Evolutionary conservation across 164 flowering plant species (phyloP).

Genomic region (Tetracentron sinense): DNA sequence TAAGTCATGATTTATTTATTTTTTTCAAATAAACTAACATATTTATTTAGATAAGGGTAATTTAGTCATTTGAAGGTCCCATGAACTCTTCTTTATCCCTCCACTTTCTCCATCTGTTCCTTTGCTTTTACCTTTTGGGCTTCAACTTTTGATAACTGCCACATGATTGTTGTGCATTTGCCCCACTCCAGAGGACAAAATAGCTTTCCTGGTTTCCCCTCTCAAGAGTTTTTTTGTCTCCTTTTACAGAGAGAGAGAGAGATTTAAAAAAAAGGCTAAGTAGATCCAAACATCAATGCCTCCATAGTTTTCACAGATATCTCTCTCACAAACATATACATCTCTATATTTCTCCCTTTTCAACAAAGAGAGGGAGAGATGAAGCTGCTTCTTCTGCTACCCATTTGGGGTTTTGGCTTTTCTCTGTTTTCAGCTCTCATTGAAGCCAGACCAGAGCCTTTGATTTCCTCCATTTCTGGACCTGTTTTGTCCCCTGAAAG

Average conservation of each 20-base stretch:
- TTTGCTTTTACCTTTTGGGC: constrained; percentile 15
- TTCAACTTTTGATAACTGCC: constrained; percentile 26
- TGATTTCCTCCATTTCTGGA: constrained; percentile 16
- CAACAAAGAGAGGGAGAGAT: constrained; percentile 12
- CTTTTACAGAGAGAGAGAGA: background rate
- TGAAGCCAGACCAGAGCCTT: constrained; percentile 25
- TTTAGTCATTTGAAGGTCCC: too few relatives aligned
- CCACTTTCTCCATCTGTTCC: background rate
- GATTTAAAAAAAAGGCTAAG: background rate
- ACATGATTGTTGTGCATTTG: constrained; percentile 23
- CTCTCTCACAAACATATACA: too few relatives aligned
- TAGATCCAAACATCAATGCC: constrained; percentile 9
- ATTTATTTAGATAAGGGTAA: too few relatives aligned
- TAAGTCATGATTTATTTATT: too few relatives aligned
- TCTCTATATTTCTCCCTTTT: background rate
- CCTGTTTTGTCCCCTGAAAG: constrained; percentile 23
- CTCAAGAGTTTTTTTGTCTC: constrained; percentile 3
- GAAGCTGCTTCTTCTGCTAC: constrained; percentile 20
- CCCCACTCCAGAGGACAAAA: background rate
- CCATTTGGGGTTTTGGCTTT: constrained; percentile 19
- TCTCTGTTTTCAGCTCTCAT: background rate
- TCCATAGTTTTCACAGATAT: constrained; percentile 4
- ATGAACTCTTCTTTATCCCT: too few relatives aligned
- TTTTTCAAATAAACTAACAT: too few relatives aligned
- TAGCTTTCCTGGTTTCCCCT: background rate